Evolutionary conservation across 352 stramenopile genomes (phyloP).

Genomic region (Plasmopara halstedii): DNA sequence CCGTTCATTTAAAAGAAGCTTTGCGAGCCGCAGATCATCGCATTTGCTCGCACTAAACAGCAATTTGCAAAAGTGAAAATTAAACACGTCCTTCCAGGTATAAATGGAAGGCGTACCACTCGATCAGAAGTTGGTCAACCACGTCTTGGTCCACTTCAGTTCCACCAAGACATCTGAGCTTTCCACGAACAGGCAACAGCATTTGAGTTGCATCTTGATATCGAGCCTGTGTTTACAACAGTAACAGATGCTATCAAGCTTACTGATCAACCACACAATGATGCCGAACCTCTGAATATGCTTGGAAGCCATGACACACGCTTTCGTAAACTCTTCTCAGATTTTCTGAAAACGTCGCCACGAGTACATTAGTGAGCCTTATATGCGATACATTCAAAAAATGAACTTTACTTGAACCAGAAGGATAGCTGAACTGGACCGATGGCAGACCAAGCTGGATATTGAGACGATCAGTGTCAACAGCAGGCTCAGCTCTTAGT

Average conservation of each 20-base stretch:
- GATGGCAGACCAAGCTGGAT: conserved; percentile 4
- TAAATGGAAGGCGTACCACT: conserved; percentile 41
- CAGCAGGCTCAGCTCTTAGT: conserved; percentile 13
- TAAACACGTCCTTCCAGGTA: background rate
- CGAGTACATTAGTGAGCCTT: background rate
- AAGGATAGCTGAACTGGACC: conserved; percentile 4
- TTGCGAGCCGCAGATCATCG: conserved; percentile 55
- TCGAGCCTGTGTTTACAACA: conserved; percentile 18
- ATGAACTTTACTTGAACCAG: conserved; percentile 14
- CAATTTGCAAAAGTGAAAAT: background rate
- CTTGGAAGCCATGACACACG: conserved; percentile 60
- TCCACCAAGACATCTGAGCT: conserved; percentile 61
- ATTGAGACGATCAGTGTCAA: conserved; percentile 37
- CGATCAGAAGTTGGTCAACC: conserved; percentile 65
- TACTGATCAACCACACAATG: background rate
- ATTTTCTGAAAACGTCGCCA: conserved; percentile 18
- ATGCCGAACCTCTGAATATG: conserved; percentile 50
- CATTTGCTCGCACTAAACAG: conserved; percentile 52
- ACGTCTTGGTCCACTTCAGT: conserved; percentile 69
- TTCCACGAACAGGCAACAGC: conserved; percentile 54
- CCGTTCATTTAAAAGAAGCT: conserved; percentile 80
- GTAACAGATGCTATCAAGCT: background rate
- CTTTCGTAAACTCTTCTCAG: conserved; percentile 37
- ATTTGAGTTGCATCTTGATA: conserved; percentile 50
- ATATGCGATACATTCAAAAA: background rate